phyloP scores from a whole-genome alignment of 441 rosid genomes.

The Biscutella auriculata region DNA sequence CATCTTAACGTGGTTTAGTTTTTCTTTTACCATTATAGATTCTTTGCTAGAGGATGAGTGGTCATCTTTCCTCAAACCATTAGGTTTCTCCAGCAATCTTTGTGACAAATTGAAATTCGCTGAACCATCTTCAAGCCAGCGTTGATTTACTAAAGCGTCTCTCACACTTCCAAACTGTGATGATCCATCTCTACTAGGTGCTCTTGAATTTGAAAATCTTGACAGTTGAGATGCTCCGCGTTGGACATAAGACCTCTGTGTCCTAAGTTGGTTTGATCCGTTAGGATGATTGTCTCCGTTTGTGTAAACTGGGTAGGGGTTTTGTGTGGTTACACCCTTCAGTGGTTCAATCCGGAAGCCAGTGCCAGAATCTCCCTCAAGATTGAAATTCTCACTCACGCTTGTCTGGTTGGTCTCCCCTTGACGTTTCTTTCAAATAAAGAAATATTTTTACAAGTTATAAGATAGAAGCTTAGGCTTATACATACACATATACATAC shows the following conservation, averaged over 20 bases:
- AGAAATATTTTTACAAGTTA: not conserved
- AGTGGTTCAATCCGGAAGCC: constrained; percentile 38
- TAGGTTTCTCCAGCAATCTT: constrained; percentile 31
- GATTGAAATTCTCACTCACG: constrained; percentile 34
- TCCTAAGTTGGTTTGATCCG: constrained; percentile 22
- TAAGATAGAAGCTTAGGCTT: constrained; percentile 6
- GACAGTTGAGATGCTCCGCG: constrained; percentile 36
- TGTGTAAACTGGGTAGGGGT: constrained; percentile 18
- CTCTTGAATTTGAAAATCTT: constrained; percentile 68
- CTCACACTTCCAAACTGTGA: constrained; percentile 42
- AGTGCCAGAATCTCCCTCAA: constrained; percentile 33
- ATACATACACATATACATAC: not conserved
- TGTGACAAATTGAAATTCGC: constrained; percentile 40
- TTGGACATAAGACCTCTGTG: constrained; percentile 34
- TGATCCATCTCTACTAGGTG: constrained; percentile 43
- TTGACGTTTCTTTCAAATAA: constrained; percentile 34
- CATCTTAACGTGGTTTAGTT: not conserved
- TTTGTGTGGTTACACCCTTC: constrained; percentile 20
- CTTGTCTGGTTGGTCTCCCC: constrained; percentile 35
- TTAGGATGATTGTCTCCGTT: constrained; percentile 23
- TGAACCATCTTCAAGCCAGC: constrained; percentile 28
- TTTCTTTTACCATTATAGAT: constrained; percentile 30
- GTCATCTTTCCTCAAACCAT: constrained; percentile 34
- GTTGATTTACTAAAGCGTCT: constrained; percentile 28
- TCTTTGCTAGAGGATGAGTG: constrained; percentile 27